Evolutionary conservation across 148 eudicot species (phyloP).

Genomic region (Pouteria glomerata): DNA sequence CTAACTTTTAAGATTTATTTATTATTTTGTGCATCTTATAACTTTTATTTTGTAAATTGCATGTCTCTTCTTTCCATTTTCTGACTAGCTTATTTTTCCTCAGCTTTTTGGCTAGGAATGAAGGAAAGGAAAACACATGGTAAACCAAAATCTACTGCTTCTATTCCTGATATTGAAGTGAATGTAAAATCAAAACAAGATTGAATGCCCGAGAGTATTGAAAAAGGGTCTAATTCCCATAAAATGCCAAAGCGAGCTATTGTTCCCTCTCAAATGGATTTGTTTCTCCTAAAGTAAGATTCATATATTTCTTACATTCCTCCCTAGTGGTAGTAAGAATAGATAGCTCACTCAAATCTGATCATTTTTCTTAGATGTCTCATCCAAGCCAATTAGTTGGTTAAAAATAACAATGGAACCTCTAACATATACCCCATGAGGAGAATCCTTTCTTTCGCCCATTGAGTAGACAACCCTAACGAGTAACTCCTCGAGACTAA

Average conservation of each 20-base stretch:
- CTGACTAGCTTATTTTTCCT: neutral
- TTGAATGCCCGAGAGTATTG: constrained; percentile 3
- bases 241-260: constrained; percentile 94
- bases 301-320: constrained; percentile 41
- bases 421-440: constrained; percentile 55
- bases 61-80: neutral
- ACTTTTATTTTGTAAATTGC: neutral
- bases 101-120: constrained; percentile 9
- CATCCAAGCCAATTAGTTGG: constrained; percentile 87
- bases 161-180: too few relatives aligned
- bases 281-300: neutral
- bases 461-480: constrained; percentile 74
- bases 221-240: constrained; percentile 34
- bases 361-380: constrained; percentile 58
- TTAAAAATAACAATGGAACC: constrained; percentile 82
- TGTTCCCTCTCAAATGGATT: constrained; percentile 23
- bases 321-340: constrained; percentile 67
- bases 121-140: constrained; percentile 7
- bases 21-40: neutral
- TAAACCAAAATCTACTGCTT: too few relatives aligned
- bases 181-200: too few relatives aligned
- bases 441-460: constrained; percentile 70
- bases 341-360: constrained; percentile 52
- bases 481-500: constrained; percentile 73
- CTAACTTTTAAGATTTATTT: neutral